Evolutionary conservation across 75 land plant species (phyloP).

Genomic region (Pinus tabuliformis): DNA sequence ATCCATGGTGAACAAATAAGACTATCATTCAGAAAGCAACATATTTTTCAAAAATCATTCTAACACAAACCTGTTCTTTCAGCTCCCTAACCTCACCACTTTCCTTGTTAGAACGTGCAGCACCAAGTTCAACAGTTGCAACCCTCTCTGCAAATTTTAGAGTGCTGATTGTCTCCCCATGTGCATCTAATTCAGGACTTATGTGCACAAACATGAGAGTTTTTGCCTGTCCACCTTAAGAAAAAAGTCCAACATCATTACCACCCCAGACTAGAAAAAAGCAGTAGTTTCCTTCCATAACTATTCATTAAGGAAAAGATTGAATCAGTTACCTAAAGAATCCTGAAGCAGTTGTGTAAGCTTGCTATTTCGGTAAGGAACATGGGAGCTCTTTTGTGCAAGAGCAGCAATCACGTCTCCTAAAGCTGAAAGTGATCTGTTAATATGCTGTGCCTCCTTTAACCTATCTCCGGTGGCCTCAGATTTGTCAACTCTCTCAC

Average conservation of each 20-base stretch:
- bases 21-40: not conserved
- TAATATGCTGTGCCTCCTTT: conserved; percentile 89
- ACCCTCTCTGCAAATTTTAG: conserved; percentile 98
- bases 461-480: conserved; percentile 86
- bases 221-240: conserved; percentile 94
- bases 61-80: conserved; percentile 53
- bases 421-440: conserved; percentile 81
- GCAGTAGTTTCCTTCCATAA: not conserved
- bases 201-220: conserved; percentile 98
- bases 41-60: not conserved
- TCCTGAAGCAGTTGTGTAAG: conserved; percentile 84
- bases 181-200: conserved; percentile 89
- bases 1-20: not conserved
- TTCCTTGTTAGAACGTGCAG: conserved; percentile 68
- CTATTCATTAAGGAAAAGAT: not conserved
- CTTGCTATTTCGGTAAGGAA: conserved; percentile 85
- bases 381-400: conserved; percentile 72
- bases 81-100: conserved; percentile 54
- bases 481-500: conserved; percentile 84
- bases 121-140: conserved; percentile 93
- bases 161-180: conserved; percentile 94
- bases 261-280: not conserved
- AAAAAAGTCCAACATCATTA: not conserved
- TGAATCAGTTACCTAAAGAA: conserved; percentile 53
- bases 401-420: conserved; percentile 87